These are phyloP conservation scores for Paracamarosporium sp. DNA, from an alignment of 2,329 filamentous ascomycete species.

Conservation along the genomic window DNA sequence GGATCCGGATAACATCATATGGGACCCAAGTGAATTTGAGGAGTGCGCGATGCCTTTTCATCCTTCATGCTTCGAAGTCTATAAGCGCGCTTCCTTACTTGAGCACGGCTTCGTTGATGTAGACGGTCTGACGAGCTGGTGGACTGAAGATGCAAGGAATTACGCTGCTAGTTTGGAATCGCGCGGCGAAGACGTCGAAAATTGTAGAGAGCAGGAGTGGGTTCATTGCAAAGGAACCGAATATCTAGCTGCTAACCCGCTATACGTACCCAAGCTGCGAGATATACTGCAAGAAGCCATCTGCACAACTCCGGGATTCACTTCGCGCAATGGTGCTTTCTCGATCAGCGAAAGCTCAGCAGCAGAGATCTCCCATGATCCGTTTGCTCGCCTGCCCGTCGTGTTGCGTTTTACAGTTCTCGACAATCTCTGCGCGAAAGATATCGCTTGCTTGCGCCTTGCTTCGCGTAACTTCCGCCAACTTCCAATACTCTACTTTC, in stretches of 20 bases:
- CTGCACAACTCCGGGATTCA: neutral
- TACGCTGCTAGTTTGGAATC: neutral
- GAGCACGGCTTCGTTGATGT: slow-evolving; percentile 2
- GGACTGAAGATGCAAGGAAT: neutral
- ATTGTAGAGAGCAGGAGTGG: slow-evolving; percentile 9
- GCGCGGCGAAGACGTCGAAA: neutral
- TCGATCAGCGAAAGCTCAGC: neutral
- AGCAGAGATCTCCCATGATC: slow-evolving; percentile 10
- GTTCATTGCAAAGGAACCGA: slow-evolving; percentile 15
- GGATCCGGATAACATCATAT: neutral
- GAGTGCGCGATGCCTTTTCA: slow-evolving; percentile 13
- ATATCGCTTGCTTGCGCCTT: slow-evolving; percentile 28
- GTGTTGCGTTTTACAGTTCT: slow-evolving; percentile 25
- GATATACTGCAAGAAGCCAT: slow-evolving; percentile 14
- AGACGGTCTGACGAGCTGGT: slow-evolving; percentile 7
- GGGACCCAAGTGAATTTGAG: neutral
- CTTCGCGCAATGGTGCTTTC: slow-evolving; percentile 9
- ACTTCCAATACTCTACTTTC: slow-evolving; percentile 24
- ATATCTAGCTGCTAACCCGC: slow-evolving; percentile 30
- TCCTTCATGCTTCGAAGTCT: slow-evolving; percentile 13
- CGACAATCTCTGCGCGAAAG: slow-evolving; percentile 17
- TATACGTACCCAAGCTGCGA: slow-evolving; percentile 25
- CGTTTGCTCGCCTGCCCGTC: slow-evolving; percentile 21
- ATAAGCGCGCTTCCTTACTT: slow-evolving; percentile 5
- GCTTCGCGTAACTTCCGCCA: slow-evolving; percentile 23